A percentile compares a stretch with the other conserved stretches of the same genome.
phyloP scores from a whole-genome alignment of 495 filamentous ascomycete genomes.

The Annulohypoxylon stygium region DNA sequence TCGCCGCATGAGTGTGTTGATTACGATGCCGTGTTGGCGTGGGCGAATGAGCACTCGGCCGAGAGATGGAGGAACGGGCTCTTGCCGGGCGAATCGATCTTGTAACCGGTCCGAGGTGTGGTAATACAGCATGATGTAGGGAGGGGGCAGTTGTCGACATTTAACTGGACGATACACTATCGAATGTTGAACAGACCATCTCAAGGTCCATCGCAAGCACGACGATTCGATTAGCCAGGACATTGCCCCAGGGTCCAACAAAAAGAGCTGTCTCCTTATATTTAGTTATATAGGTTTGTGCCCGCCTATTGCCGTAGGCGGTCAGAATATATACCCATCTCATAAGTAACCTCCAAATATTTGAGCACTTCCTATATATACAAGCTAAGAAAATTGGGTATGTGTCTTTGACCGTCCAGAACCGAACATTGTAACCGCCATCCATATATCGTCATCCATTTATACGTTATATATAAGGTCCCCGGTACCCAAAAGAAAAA shows the following conservation, averaged over 20 bases:
- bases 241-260: background rate
- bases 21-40: constrained; percentile 56
- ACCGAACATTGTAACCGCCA: background rate
- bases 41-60: constrained; percentile 56
- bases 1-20: constrained; percentile 56
- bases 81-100: constrained; percentile 49
- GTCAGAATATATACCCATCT: background rate
- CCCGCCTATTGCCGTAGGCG: background rate
- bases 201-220: background rate
- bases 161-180: no score
- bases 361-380: constrained; percentile 23
- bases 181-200: background rate
- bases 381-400: constrained; percentile 27
- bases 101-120: constrained; percentile 22
- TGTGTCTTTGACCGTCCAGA: constrained; percentile 18
- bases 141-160: no score
- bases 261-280: background rate
- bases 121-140: background rate
- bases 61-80: constrained; percentile 50
- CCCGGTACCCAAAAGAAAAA: background rate
- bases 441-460: constrained; percentile 14
- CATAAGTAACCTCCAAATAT: constrained; percentile 3
- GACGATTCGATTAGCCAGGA: background rate
- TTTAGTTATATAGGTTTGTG: constrained; percentile 13
- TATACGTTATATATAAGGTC: background rate